Evolutionary conservation across 306 rosid genomes (phyloP).

Genomic region (Prunus armeniaca): DNA sequence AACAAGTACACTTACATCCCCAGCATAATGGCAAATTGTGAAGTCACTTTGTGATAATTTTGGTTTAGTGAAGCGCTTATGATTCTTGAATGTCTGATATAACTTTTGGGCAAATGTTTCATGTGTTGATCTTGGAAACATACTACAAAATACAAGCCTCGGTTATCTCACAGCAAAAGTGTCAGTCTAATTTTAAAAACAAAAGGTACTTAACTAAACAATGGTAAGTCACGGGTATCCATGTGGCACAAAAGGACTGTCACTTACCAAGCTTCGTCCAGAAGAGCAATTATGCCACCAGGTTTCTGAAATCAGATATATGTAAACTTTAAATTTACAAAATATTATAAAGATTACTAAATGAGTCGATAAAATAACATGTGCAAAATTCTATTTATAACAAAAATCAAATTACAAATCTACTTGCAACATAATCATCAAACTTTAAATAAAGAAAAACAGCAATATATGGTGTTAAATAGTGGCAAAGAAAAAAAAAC

Average conservation of each 20-base stretch:
- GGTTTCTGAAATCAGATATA: conserved; percentile 80
- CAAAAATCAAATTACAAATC: background rate
- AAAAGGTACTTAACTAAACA: conserved; percentile 11
- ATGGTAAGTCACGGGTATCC: background rate
- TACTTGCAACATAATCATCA: background rate
- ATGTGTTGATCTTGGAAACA: conserved; percentile 99
- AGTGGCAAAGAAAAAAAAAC: background rate
- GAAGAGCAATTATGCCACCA: conserved; percentile 97
- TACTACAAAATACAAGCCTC: conserved; percentile 53
- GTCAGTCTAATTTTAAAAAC: background rate
- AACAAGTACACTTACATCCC: conserved; percentile 74
- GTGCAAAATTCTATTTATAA: background rate
- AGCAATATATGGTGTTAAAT: background rate
- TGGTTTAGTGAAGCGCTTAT: conserved; percentile 87
- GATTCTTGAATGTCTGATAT: conserved; percentile 93
- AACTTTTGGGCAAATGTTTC: conserved; percentile 98
- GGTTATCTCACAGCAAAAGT: conserved; percentile 14
- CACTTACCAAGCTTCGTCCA: conserved; percentile 97
- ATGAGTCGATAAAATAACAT: background rate
- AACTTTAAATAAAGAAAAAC: background rate
- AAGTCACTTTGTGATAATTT: conserved; percentile 89
- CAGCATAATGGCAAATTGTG: conserved; percentile 98
- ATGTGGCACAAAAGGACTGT: conserved; percentile 4
- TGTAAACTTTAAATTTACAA: conserved; percentile 1
- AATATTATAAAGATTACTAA: background rate